Conservation (phyloP, 495 filamentous ascomycete species). For the Hamigera avellanea region DNA sequence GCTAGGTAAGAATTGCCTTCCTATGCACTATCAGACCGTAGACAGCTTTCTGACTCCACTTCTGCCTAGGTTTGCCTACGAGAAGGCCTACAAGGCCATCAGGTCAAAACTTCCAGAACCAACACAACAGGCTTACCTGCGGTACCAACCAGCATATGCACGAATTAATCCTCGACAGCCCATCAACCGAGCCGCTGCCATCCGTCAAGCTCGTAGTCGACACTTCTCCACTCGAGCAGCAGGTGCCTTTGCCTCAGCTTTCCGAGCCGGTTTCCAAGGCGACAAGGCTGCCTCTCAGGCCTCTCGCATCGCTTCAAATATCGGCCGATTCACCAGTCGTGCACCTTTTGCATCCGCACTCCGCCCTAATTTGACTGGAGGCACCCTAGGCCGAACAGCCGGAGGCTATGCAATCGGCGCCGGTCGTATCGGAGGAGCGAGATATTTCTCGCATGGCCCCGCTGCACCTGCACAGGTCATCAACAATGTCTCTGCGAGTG, state of each 20-base stretch:
- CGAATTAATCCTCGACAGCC: conserved; percentile 52
- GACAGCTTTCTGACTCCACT: conserved; percentile 8
- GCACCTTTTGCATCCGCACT: conserved; percentile 85
- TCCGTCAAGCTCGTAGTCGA: conserved; percentile 60
- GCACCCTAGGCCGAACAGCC: conserved; percentile 70
- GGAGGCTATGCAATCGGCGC: conserved; percentile 73
- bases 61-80: conserved; percentile 45
- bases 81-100: conserved; percentile 49
- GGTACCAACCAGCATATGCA: conserved; percentile 40
- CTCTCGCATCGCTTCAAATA: conserved; percentile 52
- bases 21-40: neutral
- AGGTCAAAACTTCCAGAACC: conserved; percentile 48
- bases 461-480: conserved; percentile 79
- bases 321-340: conserved; percentile 55
- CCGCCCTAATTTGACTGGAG: conserved; percentile 85
- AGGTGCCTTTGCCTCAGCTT: conserved; percentile 49
- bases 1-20: conserved; percentile 35
- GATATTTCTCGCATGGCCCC: conserved; percentile 85
- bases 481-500: conserved; percentile 84
- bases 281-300: conserved; percentile 54
- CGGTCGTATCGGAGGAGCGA: conserved; percentile 57
- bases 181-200: conserved; percentile 56
- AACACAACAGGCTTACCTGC: conserved; percentile 27
- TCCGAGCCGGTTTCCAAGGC: conserved; percentile 37
- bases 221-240: conserved; percentile 63